phyloP scores from a whole-genome alignment of 257 asterid species.

The Avicennia marina region DNA sequence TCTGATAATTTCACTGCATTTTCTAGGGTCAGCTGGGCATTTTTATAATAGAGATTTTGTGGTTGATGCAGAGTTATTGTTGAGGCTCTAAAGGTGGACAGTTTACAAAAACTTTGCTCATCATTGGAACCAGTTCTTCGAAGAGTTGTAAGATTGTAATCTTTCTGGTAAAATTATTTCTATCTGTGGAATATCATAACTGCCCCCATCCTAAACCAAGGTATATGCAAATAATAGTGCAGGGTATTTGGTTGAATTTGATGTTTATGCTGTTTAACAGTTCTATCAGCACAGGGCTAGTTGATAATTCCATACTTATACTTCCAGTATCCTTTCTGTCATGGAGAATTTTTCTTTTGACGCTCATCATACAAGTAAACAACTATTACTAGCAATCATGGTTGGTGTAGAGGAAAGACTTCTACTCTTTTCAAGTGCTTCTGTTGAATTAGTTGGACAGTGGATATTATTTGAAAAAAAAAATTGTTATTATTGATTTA shows the following conservation, averaged over 20 bases:
- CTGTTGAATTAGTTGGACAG: neutral
- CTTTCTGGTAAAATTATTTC: neutral
- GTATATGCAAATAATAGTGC: neutral
- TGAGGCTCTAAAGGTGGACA: constrained; percentile 92
- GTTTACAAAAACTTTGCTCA: constrained; percentile 94
- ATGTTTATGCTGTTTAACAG: neutral
- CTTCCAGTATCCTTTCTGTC: neutral
- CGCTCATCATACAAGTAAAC: neutral
- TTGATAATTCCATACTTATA: neutral
- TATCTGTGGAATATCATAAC: neutral
- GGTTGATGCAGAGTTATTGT: constrained; percentile 84
- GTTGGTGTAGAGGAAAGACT: neutral
- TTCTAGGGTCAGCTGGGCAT: neutral
- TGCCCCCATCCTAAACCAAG: neutral
- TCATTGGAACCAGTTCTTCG: constrained; percentile 95
- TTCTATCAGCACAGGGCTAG: neutral
- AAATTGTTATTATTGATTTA: too few relatives aligned
- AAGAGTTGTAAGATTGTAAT: constrained; percentile 74
- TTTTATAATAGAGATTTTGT: constrained; percentile 14
- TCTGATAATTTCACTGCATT: too few relatives aligned
- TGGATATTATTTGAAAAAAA: too few relatives aligned
- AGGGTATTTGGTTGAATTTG: neutral
- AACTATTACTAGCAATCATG: neutral
- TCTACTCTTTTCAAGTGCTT: neutral
- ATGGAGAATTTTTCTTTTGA: neutral